Evolutionary conservation across 1,139 yeast genomes (phyloP).

Genomic region (Kluyveromyces sp.): DNA sequence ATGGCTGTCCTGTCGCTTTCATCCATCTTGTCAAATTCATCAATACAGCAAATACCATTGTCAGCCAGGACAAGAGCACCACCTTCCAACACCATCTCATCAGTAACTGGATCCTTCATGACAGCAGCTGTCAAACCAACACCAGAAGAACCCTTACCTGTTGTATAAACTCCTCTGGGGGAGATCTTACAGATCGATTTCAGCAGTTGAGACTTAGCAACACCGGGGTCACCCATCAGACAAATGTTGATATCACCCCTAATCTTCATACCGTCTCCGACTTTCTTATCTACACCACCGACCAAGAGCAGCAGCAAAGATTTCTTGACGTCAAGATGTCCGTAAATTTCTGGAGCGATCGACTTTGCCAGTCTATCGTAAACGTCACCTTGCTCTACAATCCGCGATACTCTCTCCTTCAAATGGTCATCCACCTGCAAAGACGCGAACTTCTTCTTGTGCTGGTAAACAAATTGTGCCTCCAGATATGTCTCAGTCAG

Average conservation of each 20-base stretch:
- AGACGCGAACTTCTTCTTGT: conserved; percentile 78
- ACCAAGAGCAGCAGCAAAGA: conserved; percentile 75
- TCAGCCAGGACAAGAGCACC: conserved; percentile 97
- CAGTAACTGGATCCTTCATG: conserved; percentile 97
- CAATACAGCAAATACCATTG: conserved; percentile 97
- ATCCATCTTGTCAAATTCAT: conserved; percentile 99
- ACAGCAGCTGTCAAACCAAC: conserved; percentile 99
- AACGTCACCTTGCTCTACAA: conserved; percentile 57
- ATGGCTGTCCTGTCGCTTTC: conserved; percentile 95
- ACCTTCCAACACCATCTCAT: conserved; percentile 97
- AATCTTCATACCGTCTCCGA: conserved; percentile 94
- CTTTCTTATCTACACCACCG: conserved; percentile 92
- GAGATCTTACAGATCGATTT: conserved; percentile 90
- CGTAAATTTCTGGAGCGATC: conserved; percentile 96
- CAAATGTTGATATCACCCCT: conserved; percentile 97
- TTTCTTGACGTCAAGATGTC: conserved; percentile 90
- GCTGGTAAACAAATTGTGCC: conserved; percentile 79
- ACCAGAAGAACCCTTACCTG: conserved; percentile 98
- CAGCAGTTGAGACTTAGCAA: conserved; percentile 93
- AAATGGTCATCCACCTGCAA: conserved; percentile 53
- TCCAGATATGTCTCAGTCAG: conserved; percentile 91
- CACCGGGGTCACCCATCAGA: conserved; percentile 99
- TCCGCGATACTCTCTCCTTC: conserved; percentile 46
- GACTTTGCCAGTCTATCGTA: conserved; percentile 79
- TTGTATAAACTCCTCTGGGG: conserved; percentile 95